Percentiles rank a stretch among this genome's conserved stretches.
These are phyloP conservation scores for Cetraspora pellucida DNA, from an alignment of 192 early-diverging fungal species.

Conservation along the genomic window DNA sequence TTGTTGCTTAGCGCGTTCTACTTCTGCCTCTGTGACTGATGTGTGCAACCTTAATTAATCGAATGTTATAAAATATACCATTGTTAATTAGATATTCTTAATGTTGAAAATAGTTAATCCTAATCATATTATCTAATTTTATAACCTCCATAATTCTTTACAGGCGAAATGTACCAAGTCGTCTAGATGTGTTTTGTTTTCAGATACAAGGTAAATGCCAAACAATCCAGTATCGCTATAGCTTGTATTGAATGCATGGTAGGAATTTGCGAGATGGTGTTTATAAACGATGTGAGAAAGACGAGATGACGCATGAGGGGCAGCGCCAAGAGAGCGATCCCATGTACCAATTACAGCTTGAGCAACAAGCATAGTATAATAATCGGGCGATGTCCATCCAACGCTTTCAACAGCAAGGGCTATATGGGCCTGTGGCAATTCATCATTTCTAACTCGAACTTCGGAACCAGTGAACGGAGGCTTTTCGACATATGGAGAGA, in stretches of 20 bases:
- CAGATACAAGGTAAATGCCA: conserved; percentile 91
- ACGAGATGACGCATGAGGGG: conserved; percentile 82
- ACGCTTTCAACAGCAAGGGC: conserved; percentile 97
- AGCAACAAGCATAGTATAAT: conserved; percentile 93
- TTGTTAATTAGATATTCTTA: too few relatives aligned
- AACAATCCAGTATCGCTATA: conserved; percentile 98
- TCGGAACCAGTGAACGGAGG: conserved; percentile 91
- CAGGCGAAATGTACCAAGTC: conserved; percentile 86
- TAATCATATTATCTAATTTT: neutral
- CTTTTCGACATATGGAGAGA: conserved; percentile 52
- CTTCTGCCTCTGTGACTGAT: conserved; percentile 84
- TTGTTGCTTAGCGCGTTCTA: conserved; percentile 98
- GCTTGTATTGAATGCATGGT: conserved; percentile 99
- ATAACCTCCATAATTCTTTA: conserved; percentile 72
- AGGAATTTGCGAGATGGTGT: conserved; percentile 91
- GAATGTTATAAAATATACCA: too few relatives aligned
- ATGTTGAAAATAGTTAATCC: neutral
- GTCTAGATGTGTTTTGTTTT: conserved; percentile 81
- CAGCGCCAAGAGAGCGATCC: conserved; percentile 92
- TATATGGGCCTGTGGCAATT: conserved; percentile 91
- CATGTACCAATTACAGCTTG: conserved; percentile 96
- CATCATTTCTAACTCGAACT: conserved; percentile 84
- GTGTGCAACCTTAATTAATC: conserved; percentile 68
- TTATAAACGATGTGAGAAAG: conserved; percentile 83
- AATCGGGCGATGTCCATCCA: conserved; percentile 93